Evolutionary conservation across 495 filamentous ascomycete species (phyloP).

Genomic region (Penicillium desertorum): DNA sequence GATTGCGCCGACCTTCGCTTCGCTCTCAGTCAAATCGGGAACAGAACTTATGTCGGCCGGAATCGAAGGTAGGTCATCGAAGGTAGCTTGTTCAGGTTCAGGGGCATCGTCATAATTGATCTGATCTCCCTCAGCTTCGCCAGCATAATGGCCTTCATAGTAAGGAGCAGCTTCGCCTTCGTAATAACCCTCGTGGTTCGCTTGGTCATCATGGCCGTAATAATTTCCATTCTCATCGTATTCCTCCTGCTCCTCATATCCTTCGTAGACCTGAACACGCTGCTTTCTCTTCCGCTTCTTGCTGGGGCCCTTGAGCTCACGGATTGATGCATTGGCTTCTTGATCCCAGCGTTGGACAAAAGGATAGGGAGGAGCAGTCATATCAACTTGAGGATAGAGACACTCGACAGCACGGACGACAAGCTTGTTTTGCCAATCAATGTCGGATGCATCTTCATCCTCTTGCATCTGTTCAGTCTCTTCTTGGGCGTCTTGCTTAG

Average conservation of each 20-base stretch:
- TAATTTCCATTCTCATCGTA: conserved; percentile 18
- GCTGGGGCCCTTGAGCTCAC: conserved; percentile 38
- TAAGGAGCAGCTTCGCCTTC: conserved; percentile 13
- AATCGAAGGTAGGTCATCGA: conserved; percentile 62
- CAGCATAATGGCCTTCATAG: conserved; percentile 13
- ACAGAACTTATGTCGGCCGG: conserved; percentile 62
- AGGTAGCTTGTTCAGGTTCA: conserved; percentile 22
- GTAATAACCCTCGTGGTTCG: conserved; percentile 32
- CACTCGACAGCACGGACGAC: conserved; percentile 78
- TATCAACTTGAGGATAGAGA: conserved; percentile 64
- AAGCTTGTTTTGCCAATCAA: conserved; percentile 72
- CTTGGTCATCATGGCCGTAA: conserved; percentile 17
- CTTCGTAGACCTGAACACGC: conserved; percentile 46
- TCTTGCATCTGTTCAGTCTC: conserved; percentile 25
- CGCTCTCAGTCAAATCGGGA: conserved; percentile 50
- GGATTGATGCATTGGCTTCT: conserved; percentile 57
- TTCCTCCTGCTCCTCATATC: conserved; percentile 35
- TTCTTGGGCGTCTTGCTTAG: conserved; percentile 6
- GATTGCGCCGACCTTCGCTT: conserved; percentile 61
- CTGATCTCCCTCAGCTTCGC: conserved; percentile 35
- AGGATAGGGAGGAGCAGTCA: conserved; percentile 83
- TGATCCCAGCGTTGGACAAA: conserved; percentile 88
- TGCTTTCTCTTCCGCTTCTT: conserved; percentile 60
- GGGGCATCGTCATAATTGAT: conserved; percentile 55
- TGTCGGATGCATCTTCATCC: conserved; percentile 31